Evolutionary conservation across 805 yeast species (phyloP).

Genomic region (Kluyveromyces starmeri): DNA sequence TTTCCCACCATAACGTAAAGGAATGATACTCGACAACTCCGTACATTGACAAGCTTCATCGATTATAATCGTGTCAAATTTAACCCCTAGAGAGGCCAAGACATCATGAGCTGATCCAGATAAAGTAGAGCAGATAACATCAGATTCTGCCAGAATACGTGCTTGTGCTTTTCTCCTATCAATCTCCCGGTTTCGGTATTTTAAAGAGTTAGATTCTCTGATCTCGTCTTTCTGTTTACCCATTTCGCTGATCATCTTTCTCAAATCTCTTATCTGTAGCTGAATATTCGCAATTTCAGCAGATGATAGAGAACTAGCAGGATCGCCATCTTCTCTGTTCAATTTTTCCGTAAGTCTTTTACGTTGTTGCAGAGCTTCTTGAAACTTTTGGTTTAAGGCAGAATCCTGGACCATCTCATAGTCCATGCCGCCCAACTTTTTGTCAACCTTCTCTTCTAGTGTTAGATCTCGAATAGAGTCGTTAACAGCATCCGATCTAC

Average conservation of each 20-base stretch:
- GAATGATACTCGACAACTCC: constrained; percentile 84
- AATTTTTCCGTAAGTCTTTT: constrained; percentile 41
- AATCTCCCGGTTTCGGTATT: constrained; percentile 65
- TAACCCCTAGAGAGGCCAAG: constrained; percentile 60
- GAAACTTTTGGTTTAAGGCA: constrained; percentile 39
- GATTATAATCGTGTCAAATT: constrained; percentile 82
- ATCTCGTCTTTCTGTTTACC: constrained; percentile 70
- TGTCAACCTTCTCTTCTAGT: constrained; percentile 76
- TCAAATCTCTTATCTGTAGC: constrained; percentile 44
- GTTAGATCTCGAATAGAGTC: constrained; percentile 74
- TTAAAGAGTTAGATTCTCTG: constrained; percentile 63
- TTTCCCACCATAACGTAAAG: constrained; percentile 82
- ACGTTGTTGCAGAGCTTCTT: constrained; percentile 49
- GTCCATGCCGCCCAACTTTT: constrained; percentile 36
- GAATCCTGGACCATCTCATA: constrained; percentile 32
- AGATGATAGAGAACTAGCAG: constrained; percentile 36
- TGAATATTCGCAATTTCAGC: constrained; percentile 44
- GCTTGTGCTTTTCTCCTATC: constrained; percentile 70
- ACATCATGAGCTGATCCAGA: constrained; percentile 94
- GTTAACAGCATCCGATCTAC: constrained; percentile 82
- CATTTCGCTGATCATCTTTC: constrained; percentile 52
- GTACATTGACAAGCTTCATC: constrained; percentile 99
- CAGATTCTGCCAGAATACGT: constrained; percentile 61
- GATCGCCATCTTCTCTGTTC: constrained; percentile 34
- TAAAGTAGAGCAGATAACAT: constrained; percentile 82